Base-by-base conservation (phyloP, 306 rosid species). In the Vigna angularis region DNA sequence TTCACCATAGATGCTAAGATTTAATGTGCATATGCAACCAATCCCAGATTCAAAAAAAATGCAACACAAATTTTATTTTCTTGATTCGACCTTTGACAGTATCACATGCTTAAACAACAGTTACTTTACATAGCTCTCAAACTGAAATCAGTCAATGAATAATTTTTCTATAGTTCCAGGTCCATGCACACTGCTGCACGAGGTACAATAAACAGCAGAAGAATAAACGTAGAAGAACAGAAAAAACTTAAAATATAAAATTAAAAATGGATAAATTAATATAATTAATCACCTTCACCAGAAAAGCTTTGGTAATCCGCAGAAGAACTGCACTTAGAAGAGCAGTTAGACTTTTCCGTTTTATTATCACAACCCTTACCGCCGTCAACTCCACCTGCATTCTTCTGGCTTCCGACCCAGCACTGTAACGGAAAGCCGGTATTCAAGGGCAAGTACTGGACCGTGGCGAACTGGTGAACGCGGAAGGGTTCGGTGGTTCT, bases 311-410 rank as follows among this genome's bases (percentile, higher is more conserved):
- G 83, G 45, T 81, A 71, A 53, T 89, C 87, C 9, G 74, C 81
- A 50, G 93, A 84, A 51, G 96, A 86, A 57, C 90, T 88, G 16
- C 89, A 88, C 40, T 79, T 69, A 0, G 90, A 83, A 38, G 92
- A 89, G 3, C 71, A 89, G 24, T 57, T 72, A 9, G 89, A 87
- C 74, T 78, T 73, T 7, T 58, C 64, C 72, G 57, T 64, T 75
- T 84, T 85, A 58, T 34, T 70, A 56, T 47, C 70, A 42, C 70
- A 18, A 7, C 24, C 24, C 4, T 9, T 45, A 10, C 3, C 71
- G 14, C 63, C 71, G 45, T 76, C 80, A 11, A 66, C 55, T 11
- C 67, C 78, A 15, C 38, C 59, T 17, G 42, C 67, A 63, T 86
- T 6, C 83, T 86, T 76, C 73, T 58, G 80, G 52, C 82, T 30